Evolutionary conservation across 306 rosid species (phyloP), one percentile per base, ranked within the genome.

Genomic region (Sindora glabra): DNA sequence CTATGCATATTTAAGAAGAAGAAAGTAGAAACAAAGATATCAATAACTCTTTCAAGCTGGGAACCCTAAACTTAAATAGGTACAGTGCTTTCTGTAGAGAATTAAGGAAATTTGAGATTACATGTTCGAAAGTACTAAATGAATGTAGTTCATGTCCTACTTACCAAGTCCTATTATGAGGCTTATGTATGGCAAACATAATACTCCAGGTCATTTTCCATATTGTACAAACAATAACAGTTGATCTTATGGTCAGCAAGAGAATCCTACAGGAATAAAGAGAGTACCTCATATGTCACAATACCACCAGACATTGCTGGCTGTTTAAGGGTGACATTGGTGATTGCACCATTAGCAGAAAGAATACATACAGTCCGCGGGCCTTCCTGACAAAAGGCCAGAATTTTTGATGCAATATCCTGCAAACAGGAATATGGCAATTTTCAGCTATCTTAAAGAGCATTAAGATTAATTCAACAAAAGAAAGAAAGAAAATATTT

Each of bases 331-430:
- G 85, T 61, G 42, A 77, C 96, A 73, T 65, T 82, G 56, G 85
- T 13, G 45, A 86, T 14, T 6, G 83, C 77, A 65, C 99, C 99
- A 51, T 65, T 58, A 15, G 94, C 96, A 61, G 96, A 78, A 52
- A 92, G 81, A 70, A 86, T 80, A 66, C 77, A 78, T 41, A 86
- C 77, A 1, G 85, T 38, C 16, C 90, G 74, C 3, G 89, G 82
- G 49, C 84, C 95, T 81, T 79, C 84, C 42, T 84, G 77, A 48
- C 78, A 78, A 38, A 82, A 73, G 46, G 82, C 61, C 74, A 64
- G 16, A 49, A 92, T 17, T 62, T 86, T 89, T 3, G 85, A 63
- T 21, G 77, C 79, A 51, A 92, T 65, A 29, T 92, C 96, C 99
- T 92, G 62, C 73, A 83, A 76, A 65, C 57, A 65, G 2, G 7